These are phyloP conservation scores for Ophiostoma sp. DNA, from an alignment of 2,329 filamentous ascomycete genomes.

Conservation along the genomic window DNA sequence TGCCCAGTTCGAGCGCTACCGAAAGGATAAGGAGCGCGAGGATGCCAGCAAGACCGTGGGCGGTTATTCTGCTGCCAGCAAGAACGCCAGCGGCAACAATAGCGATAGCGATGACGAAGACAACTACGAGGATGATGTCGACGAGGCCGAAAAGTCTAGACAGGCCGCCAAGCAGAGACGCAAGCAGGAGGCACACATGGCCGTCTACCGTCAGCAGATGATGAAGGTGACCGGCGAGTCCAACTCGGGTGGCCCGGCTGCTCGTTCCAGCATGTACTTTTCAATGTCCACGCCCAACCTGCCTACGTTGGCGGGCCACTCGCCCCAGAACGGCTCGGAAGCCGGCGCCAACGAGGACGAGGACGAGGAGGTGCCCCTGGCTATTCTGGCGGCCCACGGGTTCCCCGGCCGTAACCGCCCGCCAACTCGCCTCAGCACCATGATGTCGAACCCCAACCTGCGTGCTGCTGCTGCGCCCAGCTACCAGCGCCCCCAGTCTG, in stretches of 20 bases:
- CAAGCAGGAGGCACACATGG: constrained; percentile 85
- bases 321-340: constrained; percentile 41
- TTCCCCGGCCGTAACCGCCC: constrained; percentile 76
- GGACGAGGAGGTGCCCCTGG: constrained; percentile 82
- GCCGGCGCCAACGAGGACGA: constrained; percentile 54
- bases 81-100: constrained; percentile 48
- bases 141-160: constrained; percentile 70
- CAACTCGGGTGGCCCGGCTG: constrained; percentile 42
- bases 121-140: constrained; percentile 68
- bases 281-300: constrained; percentile 61
- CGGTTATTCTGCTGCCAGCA: constrained; percentile 41
- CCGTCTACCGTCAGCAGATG: constrained; percentile 90
- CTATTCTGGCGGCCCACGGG: constrained; percentile 80
- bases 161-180: constrained; percentile 69
- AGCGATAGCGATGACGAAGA: constrained; percentile 60
- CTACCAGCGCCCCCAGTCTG: constrained; percentile 50
- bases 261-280: constrained; percentile 48
- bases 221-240: constrained; percentile 88
- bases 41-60: constrained; percentile 39
- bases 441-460: constrained; percentile 67
- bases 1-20: constrained; percentile 77
- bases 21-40: constrained; percentile 65
- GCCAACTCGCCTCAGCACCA: constrained; percentile 59
- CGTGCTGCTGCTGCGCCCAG: constrained; percentile 48
- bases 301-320: constrained; percentile 26